phyloP scores from a whole-genome alignment of 768 basidiomycete species.

The Floccularia luteovirens region DNA sequence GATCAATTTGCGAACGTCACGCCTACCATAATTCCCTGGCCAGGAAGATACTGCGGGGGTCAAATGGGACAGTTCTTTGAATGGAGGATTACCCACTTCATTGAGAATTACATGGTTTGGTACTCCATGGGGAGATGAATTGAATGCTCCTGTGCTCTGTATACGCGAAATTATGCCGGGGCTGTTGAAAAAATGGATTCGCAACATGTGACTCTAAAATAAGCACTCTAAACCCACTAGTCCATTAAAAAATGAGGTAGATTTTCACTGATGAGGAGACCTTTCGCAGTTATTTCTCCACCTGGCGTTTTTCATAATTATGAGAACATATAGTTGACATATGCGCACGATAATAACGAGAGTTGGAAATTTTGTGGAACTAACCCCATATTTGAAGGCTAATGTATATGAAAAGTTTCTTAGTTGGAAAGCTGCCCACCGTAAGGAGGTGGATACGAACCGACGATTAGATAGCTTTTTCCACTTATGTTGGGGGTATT shows the following conservation, averaged over 20 bases:
- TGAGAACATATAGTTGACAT: slow-evolving; percentile 6
- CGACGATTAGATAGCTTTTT: slow-evolving; percentile 67
- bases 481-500: slow-evolving; percentile 79
- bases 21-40: slow-evolving; percentile 95
- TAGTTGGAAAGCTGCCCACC: not conserved
- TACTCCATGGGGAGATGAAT: slow-evolving; percentile 48
- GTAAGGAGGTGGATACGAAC: slow-evolving; percentile 25
- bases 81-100: slow-evolving; percentile 40
- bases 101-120: slow-evolving; percentile 92
- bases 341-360: slow-evolving; percentile 3
- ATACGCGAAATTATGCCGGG: slow-evolving; percentile 75
- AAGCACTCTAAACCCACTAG: slow-evolving; percentile 59
- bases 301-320: no score
- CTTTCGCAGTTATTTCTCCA: slow-evolving; percentile 68
- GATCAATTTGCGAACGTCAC: no score
- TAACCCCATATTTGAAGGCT: slow-evolving; percentile 74
- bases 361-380: slow-evolving; percentile 9
- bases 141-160: slow-evolving; percentile 53
- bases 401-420: slow-evolving; percentile 1
- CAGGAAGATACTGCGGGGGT: slow-evolving; percentile 60
- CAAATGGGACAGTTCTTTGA: slow-evolving; percentile 1
- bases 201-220: no score
- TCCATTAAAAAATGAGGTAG: slow-evolving; percentile 63
- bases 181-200: slow-evolving; percentile 29
- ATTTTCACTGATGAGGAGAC: slow-evolving; percentile 56